A percentile compares a stretch with the other conserved stretches of the same genome.
Conservation (phyloP, 2,329 filamentous ascomycete genomes). For the Lachnellula hyalina region DNA sequence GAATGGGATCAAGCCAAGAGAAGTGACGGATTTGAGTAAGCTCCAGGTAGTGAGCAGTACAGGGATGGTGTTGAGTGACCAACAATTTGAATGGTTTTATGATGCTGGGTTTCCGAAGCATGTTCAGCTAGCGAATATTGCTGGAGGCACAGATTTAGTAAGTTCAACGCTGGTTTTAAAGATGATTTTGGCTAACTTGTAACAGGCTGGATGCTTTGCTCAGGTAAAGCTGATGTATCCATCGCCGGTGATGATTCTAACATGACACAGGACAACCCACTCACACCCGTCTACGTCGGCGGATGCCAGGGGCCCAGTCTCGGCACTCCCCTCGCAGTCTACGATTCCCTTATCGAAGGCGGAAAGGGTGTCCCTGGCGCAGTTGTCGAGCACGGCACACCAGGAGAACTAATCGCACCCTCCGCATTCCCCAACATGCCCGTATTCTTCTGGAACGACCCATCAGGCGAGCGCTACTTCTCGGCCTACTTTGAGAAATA, state of each 20-base stretch:
- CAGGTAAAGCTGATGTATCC: conserved; percentile 40
- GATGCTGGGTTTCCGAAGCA: conserved; percentile 59
- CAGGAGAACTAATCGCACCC: conserved; percentile 71
- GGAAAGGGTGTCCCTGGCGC: conserved; percentile 39
- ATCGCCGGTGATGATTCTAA: not conserved
- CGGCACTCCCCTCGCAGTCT: conserved; percentile 52
- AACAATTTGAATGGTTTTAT: conserved; percentile 75
- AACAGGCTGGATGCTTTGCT: conserved; percentile 51
- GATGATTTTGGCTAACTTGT: not conserved
- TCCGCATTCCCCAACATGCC: conserved; percentile 72
- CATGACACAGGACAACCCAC: conserved; percentile 52
- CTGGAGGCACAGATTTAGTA: conserved; percentile 73
- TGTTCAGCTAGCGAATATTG: conserved; percentile 67
- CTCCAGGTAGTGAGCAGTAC: conserved; percentile 63
- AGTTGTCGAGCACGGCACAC: conserved; percentile 49
- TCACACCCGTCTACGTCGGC: conserved; percentile 59
- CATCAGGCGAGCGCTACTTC: conserved; percentile 39
- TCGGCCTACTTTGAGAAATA: conserved; percentile 58
- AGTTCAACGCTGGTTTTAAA: conserved; percentile 19
- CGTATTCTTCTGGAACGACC: conserved; percentile 58
- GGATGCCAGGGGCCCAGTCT: conserved; percentile 50
- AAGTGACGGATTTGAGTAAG: conserved; percentile 52
- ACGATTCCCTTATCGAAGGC: conserved; percentile 51
- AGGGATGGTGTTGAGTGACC: conserved; percentile 75
- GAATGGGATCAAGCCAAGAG: conserved; percentile 53